These are phyloP conservation scores for Hyphopichia fennica DNA, from an alignment of 1,139 yeast species.

Conservation along the genomic window DNA sequence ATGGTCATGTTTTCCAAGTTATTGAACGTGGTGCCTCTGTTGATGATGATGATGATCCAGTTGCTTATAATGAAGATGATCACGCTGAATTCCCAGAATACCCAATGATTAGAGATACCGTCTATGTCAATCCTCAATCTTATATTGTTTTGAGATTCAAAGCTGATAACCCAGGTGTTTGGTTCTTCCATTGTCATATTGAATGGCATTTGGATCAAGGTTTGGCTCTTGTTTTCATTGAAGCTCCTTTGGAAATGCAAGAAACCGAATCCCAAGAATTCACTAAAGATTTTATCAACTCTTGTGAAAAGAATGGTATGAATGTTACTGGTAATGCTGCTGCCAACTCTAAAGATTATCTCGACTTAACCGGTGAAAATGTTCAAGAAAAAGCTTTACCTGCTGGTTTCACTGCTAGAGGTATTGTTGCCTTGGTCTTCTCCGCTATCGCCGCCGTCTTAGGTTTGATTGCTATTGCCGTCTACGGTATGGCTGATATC, in stretches of 20 bases:
- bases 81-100: constrained; percentile 58
- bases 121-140: constrained; percentile 63
- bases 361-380: constrained; percentile 57
- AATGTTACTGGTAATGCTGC: constrained; percentile 69
- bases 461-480: constrained; percentile 56
- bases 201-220: constrained; percentile 96
- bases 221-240: constrained; percentile 67
- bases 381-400: constrained; percentile 60
- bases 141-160: constrained; percentile 64
- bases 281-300: constrained; percentile 46
- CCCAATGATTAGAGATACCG: constrained; percentile 69
- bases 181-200: constrained; percentile 93
- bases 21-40: constrained; percentile 57
- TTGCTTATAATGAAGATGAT: constrained; percentile 45
- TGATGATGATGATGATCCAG: constrained; percentile 53
- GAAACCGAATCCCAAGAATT: constrained; percentile 31
- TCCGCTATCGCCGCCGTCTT: constrained; percentile 58
- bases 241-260: constrained; percentile 65
- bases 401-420: constrained; percentile 66
- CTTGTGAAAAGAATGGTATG: constrained; percentile 48
- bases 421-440: constrained; percentile 60
- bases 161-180: constrained; percentile 87
- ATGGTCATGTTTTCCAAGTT: constrained; percentile 82
- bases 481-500: constrained; percentile 68
- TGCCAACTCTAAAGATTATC: constrained; percentile 51